Base-by-base conservation (phyloP, 345 rosid species). In the Camelina hispida region DNA sequence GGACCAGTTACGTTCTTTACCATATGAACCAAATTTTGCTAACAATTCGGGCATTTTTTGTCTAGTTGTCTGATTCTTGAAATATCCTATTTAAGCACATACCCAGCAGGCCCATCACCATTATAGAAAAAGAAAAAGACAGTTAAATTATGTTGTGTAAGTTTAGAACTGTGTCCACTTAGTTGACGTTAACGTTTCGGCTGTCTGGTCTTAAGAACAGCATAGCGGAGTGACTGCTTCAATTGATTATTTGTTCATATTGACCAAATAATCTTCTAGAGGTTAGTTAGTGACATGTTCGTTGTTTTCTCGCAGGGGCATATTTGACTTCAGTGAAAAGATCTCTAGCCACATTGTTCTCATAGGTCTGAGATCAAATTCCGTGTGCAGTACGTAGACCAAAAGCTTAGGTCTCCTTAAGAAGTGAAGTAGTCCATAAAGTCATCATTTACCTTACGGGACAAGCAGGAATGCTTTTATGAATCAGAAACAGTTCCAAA, bases 191-290 rank as follows among this genome's bases (percentile, higher is more conserved):
- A 22, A 44, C 23, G 7, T 43, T 56, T 43, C 28, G 56, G 20
- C 25, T 25, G 14, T 40, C 55, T 68, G 42, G 43, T 38, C 42
- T 38, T 38, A 38, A 22, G 13, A 37, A 9, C 25, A 52, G 1
- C 71, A 37, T 67, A 9, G 37, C 11, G 38, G 50, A 57, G 22
- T 37, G 50, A 35, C 23, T 67, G 72, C 54, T 12, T 67, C 50
- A 38, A 18, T 34, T 23, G 44, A 34, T 34, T 50, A 7, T 50
- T 66, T 56, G 15, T 35, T 51, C 16, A 47, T 13, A 48, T 32
- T 6, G 58, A 32, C 35, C 57, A 50, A 66, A 50, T 66, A 1
- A 32, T 50, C 13, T 66, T 34, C 12, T n/a, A 32, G 1, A 30
- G 28, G 62, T 57, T 56, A 30, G 12, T 4, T 15, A 9, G n/a